Evolutionary conservation across 495 filamentous ascomycete species (phyloP).

Genomic region (Aspergillus hancockii): DNA sequence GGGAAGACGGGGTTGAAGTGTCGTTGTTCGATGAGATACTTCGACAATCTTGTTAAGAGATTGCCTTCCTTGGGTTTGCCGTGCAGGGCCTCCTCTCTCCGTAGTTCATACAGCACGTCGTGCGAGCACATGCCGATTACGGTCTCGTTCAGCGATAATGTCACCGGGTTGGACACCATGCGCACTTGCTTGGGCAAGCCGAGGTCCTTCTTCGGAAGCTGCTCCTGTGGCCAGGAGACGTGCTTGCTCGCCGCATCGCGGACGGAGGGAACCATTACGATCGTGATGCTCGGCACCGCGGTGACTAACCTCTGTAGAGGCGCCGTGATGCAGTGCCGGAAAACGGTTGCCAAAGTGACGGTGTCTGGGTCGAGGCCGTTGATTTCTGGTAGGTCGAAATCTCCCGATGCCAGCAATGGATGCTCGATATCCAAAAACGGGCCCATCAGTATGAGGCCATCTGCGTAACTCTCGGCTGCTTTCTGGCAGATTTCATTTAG

Average conservation of each 20-base stretch:
- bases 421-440: slow-evolving; percentile 92
- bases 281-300: slow-evolving; percentile 71
- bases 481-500: slow-evolving; percentile 76
- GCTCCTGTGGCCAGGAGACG: slow-evolving; percentile 89
- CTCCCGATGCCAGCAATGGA: slow-evolving; percentile 81
- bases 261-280: slow-evolving; percentile 81
- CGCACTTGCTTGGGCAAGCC: slow-evolving; percentile 72
- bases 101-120: slow-evolving; percentile 79
- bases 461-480: slow-evolving; percentile 71
- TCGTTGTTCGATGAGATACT: slow-evolving; percentile 80
- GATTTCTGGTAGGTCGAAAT: slow-evolving; percentile 84
- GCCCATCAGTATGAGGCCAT: slow-evolving; percentile 78
- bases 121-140: slow-evolving; percentile 77
- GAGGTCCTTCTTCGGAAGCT: slow-evolving; percentile 67
- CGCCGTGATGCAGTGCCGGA: slow-evolving; percentile 73
- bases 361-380: slow-evolving; percentile 69
- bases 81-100: slow-evolving; percentile 69
- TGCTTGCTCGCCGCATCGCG: slow-evolving; percentile 84
- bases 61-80: slow-evolving; percentile 57
- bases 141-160: slow-evolving; percentile 80
- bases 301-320: slow-evolving; percentile 64
- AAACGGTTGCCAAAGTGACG: slow-evolving; percentile 77
- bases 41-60: slow-evolving; percentile 64
- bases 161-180: slow-evolving; percentile 86
- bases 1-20: slow-evolving; percentile 91